These are phyloP conservation scores for Cymbidium sinense DNA, from an alignment of 106 monocot genomes.

Conservation along the genomic window DNA sequence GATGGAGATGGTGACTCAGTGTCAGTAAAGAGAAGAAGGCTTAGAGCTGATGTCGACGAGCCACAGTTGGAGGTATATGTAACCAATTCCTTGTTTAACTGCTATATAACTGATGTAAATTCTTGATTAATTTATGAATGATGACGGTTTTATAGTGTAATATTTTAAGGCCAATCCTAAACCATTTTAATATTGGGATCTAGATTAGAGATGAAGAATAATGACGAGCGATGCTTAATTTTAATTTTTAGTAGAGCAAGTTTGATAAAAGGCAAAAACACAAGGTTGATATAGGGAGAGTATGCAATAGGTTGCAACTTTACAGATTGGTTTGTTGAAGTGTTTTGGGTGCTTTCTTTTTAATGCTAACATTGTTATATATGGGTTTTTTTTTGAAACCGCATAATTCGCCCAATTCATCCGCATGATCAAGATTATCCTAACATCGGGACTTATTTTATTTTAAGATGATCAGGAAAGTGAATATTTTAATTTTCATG, in stretches of 20 bases:
- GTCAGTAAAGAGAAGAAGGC: conserved; percentile 78
- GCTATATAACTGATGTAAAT: neutral
- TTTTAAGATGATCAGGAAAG: neutral
- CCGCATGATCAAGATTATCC: neutral
- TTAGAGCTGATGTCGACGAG: conserved; percentile 42
- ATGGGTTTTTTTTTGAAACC: no score
- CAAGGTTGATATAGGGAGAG: neutral
- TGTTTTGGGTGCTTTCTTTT: neutral
- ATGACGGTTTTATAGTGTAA: neutral
- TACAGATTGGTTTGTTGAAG: neutral
- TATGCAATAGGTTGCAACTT: neutral
- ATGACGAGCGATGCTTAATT: neutral
- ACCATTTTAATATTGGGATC: neutral
- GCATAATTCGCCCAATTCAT: neutral
- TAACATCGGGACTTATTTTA: neutral
- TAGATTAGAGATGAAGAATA: neutral
- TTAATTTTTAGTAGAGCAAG: neutral
- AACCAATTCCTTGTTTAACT: neutral
- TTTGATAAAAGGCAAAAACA: neutral
- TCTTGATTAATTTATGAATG: neutral
- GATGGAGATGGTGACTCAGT: conserved; percentile 47
- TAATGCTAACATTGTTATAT: neutral
- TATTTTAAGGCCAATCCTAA: neutral
- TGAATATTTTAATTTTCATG: neutral
- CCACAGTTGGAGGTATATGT: conserved; percentile 66